A percentile compares a stretch with the other conserved stretches of the same genome.
Conservation (phyloP, 169 alveolate genomes). For the Plasmodium vivax region DNA sequence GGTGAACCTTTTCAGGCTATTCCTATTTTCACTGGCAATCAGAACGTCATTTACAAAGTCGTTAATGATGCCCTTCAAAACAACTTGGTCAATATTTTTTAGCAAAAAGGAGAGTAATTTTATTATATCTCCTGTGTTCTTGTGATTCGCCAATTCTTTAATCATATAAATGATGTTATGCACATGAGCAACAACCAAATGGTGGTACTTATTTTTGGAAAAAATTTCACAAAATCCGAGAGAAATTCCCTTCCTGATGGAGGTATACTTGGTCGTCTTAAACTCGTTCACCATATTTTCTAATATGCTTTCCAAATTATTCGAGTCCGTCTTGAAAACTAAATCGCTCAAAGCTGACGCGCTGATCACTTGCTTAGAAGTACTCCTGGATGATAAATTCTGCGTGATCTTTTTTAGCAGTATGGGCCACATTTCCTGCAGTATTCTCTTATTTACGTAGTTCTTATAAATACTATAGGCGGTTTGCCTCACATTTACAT, state of each 20-base stretch:
- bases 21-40: neutral
- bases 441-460: slow-evolving; percentile 54
- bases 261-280: slow-evolving; percentile 38
- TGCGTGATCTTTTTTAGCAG: slow-evolving; percentile 69
- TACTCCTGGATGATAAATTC: slow-evolving; percentile 69
- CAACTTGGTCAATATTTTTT: slow-evolving; percentile 24
- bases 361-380: slow-evolving; percentile 46
- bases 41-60: slow-evolving; percentile 22
- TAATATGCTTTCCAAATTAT: slow-evolving; percentile 35
- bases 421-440: slow-evolving; percentile 73
- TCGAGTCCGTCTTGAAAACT: slow-evolving; percentile 50
- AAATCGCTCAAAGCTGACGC: slow-evolving; percentile 71
- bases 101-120: slow-evolving; percentile 32
- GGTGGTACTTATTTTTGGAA: slow-evolving; percentile 43
- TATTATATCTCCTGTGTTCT: slow-evolving; percentile 34
- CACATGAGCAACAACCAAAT: slow-evolving; percentile 34
- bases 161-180: slow-evolving; percentile 61
- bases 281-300: slow-evolving; percentile 62
- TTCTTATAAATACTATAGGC: slow-evolving; percentile 54
- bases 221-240: slow-evolving; percentile 73
- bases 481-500: slow-evolving; percentile 69
- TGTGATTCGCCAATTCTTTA: slow-evolving; percentile 66
- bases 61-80: slow-evolving; percentile 26
- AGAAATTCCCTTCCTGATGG: slow-evolving; percentile 62
- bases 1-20: slow-evolving; percentile 8